These are phyloP conservation scores for Sphagnum magellanicum DNA, from an alignment of 228 moss, liverwort and hornwort species.

Conservation along the genomic window DNA sequence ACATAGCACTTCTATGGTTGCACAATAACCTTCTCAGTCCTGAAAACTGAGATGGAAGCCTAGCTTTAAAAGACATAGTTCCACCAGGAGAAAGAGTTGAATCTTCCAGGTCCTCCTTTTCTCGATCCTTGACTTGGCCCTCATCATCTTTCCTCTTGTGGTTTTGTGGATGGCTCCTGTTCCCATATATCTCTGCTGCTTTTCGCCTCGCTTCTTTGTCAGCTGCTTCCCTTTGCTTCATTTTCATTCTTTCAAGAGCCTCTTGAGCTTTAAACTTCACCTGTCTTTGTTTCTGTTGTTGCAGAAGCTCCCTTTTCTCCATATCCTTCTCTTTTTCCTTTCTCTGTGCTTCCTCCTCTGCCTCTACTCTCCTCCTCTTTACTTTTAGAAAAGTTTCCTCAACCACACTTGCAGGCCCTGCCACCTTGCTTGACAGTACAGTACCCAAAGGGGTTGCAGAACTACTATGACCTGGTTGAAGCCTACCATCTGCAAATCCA, in stretches of 20 bases:
- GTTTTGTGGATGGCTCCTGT: conserved; percentile 26
- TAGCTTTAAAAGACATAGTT: conserved; percentile 4
- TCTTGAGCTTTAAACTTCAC: conserved; percentile 35
- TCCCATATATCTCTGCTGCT: conserved; percentile 13
- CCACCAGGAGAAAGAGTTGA: conserved; percentile 6
- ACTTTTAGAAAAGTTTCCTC: conserved; percentile 58
- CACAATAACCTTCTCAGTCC: conserved; percentile 41
- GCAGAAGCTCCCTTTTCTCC: conserved; percentile 27
- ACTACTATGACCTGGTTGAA: too few relatives aligned
- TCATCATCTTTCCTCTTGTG: conserved; percentile 33
- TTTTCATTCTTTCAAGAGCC: conserved; percentile 40
- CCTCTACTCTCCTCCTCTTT: conserved; percentile 61
- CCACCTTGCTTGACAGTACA: too few relatives aligned
- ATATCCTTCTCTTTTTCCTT: conserved; percentile 52
- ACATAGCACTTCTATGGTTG: conserved; percentile 40
- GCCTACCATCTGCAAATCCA: too few relatives aligned
- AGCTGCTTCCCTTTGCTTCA: conserved; percentile 19
- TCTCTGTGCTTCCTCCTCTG: conserved; percentile 67
- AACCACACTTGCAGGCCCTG: conserved; percentile 48
- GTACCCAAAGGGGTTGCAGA: too few relatives aligned
- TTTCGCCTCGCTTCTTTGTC: conserved; percentile 28
- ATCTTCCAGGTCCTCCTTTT: conserved; percentile 10
- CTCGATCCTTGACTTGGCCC: conserved; percentile 39
- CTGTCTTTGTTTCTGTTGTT: conserved; percentile 23
- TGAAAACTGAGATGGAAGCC: conserved; percentile 1